Base-by-base conservation (phyloP, 148 eudicot species). In the Rhododendron henanense region DNA sequence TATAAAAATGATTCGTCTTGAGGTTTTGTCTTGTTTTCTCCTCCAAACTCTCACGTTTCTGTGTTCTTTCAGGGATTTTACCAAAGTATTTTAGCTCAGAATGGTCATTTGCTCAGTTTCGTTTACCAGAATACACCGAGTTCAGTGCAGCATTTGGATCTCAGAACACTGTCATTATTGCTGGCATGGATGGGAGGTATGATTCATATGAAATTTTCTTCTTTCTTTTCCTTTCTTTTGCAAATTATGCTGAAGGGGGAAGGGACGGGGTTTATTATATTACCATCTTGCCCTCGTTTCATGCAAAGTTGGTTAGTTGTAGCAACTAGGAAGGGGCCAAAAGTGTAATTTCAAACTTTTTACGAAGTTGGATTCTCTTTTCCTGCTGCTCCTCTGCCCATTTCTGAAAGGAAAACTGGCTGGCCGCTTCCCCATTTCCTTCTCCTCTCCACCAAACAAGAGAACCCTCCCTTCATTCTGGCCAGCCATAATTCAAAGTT, bases 41-140 rank as follows among this genome's bases (percentile, higher is more conserved):
- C 35, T 81, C 65, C 75, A 28, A 71, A 28, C 51, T 82, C 82
- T 81, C 39, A n/a, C 15, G 11, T 86, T 79, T 83, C 25, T 84
- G 55, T 81, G 21, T 39, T 85, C 83, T 84, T 85, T 81, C 91
- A 94, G 99, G 99, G 85, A 90, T 94, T 50, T 86, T 97, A 82
- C 99, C 98, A 2, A 97, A 94, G 86, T 97, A 97, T 90, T 97
- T 97, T 81, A 91, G 98, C 90, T 97, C 99, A 13, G 99, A 95
- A 84, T 95, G 99, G 98, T 97, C 99, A 85, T 97, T 95, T 93
- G 99, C 98, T 28, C 98, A 92, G 83, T 95, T 94, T 85, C 99
- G 89, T 90, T 87, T 95, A 59, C 94, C 98, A 39, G 96, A 93
- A 87, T 86, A 81, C 86, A 91, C 98, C 15, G 92, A 90, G 76